Evolutionary conservation across 2,329 filamentous ascomycete species (phyloP), one percentile per base, ranked within the genome.

Genomic region (Graphium sp.): DNA sequence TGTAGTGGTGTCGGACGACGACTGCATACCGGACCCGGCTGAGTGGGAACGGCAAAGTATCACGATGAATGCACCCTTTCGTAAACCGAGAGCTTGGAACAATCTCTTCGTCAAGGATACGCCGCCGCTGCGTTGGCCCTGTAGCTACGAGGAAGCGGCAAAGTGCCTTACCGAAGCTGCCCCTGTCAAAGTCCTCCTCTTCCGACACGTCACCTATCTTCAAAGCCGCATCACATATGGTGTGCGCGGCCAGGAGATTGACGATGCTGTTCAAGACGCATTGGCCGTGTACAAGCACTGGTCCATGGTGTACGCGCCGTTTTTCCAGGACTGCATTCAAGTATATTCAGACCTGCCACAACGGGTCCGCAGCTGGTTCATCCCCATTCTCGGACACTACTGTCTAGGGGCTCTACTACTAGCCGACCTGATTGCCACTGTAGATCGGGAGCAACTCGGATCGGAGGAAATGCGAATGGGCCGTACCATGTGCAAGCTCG

Each of bases 361-460:
- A 8, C 60, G 60, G 10, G 56, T 72, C 5, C 65, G 67, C 38
- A 66, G 65, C 23, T 73, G 67, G 67, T 71, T 69, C 34, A 55
- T 68, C 10, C 61, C 66, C 29, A 54, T 73, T 15, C 50, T 58
- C 1, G 62, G 60, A 0, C 68, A 72, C 36, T 73, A 66, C 59
- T 62, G 70, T 35, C 56, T 71, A 4, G 67, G 58, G 3, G 54
- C 56, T 0, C 53, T 73, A 23, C 48, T 71, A 15, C 46, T 72
- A 5, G 61, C 64, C 19, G 66, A 73, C 32, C 41, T 61, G 4
- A 47, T 73, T 9, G 58, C 63, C 26, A 43, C 52, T 16, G 54
- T 68, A 14, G 66, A 71, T 29, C 47, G 52, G 23, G 39, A 41
- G 7, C 35, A 38, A 3, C 34, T 48, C 9, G 48, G 48, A 3